A percentile compares a stretch with the other conserved stretches of the same genome.
Conservation (phyloP, 139 green algal genomes). For the Chlorella sp. region DNA sequence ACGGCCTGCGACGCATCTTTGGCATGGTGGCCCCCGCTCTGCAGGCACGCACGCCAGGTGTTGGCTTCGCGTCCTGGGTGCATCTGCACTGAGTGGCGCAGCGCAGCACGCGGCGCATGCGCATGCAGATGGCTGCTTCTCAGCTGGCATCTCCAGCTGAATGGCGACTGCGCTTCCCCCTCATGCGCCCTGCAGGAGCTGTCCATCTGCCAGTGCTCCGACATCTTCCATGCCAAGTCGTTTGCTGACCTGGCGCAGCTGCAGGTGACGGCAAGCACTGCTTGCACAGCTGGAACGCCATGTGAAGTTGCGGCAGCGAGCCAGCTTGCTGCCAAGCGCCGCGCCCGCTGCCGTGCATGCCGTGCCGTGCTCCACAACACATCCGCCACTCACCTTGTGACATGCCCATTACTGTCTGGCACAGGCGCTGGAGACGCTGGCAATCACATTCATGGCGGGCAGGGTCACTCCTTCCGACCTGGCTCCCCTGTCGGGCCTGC, state of each 20-base stretch:
- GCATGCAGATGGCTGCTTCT: no score
- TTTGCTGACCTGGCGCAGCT: constrained; percentile 15
- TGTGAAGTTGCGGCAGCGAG: neutral
- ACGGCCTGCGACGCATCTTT: constrained; percentile 10
- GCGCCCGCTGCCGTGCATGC: no score
- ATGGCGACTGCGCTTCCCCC: no score
- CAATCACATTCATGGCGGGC: constrained; percentile 23
- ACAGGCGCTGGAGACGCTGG: constrained; percentile 30
- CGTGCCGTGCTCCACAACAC: no score
- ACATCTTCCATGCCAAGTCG: constrained; percentile 21
- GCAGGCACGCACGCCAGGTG: neutral
- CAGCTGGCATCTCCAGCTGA: no score
- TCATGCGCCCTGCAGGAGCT: constrained; percentile 10
- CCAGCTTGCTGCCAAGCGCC: no score
- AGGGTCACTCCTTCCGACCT: constrained; percentile 10
- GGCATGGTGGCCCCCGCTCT: constrained; percentile 2
- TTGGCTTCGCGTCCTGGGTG: no score
- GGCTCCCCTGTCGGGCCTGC: constrained; percentile 8
- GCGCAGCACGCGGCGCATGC: no score
- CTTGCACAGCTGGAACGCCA: neutral
- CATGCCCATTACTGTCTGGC: neutral
- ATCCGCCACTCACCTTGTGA: neutral
- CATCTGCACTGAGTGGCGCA: no score
- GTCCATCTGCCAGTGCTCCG: constrained; percentile 26
- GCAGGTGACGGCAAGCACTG: neutral